Evolutionary conservation across 306 rosid species (phyloP), one percentile per base, ranked within the genome.

Genomic region (Dryas alaskensis): DNA sequence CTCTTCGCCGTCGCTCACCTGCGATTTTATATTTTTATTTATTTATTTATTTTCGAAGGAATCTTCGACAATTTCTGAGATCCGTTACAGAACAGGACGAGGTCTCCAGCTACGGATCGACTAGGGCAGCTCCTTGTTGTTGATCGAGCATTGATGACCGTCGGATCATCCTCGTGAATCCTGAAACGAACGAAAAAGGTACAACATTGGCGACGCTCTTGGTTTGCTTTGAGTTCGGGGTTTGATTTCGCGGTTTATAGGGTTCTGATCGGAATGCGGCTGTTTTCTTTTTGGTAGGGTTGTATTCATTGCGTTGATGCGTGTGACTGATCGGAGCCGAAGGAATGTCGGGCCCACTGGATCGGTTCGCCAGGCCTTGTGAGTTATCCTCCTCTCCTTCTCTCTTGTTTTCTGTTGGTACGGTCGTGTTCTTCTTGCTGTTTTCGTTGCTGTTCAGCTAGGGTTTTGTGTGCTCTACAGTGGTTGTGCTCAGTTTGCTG

Each of bases 311-410:
- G 75, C 60, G 60, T 82, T 70, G 55, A 60, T 67, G 59, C 69
- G 59, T 43, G 52, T 57, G 73, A 25, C 65, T 76, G 75, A 80
- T 82, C 67, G 46, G 77, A 65, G 57, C 8, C 31, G 75, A 37
- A 53, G 8, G 80, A 76, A 87, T 89, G 92, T 89, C 96, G 37
- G 91, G 90, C 43, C 87, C 92, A 14, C 81, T 87, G 54, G 97
- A 91, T 81, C 89, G 94, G 68, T 85, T 91, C 73, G 92, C 97
- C 14, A 85, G 89, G 75, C 97, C 97, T 45, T 91, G 97, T 91
- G 68, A 85, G 94, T 84, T 6, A 8, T 40, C 45, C 67, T 0
- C 39, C 64, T 14, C 27, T n/a, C 10, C 65, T 17, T 1, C 10
- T 47, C 52, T 76, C 39, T 13, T 31, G 12, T 7, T 40, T 67